Conservation (phyloP, 805 yeast species). For the Zygoascus flipseniorum region DNA sequence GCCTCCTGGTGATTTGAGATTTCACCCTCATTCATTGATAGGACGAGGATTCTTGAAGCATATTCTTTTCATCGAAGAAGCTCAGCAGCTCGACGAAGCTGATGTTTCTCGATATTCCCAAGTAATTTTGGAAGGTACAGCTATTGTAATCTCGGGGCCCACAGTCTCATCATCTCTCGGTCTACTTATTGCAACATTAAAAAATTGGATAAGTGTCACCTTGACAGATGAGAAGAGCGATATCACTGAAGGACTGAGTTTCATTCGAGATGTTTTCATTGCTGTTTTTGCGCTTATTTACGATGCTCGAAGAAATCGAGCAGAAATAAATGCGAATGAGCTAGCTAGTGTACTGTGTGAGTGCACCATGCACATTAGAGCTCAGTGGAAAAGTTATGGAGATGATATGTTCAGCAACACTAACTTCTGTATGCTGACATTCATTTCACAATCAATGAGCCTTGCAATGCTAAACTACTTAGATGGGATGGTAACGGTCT, state of each 20-base stretch:
- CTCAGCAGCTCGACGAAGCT: no score
- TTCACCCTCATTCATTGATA: not conserved
- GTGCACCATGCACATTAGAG: not conserved
- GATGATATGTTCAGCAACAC: not conserved
- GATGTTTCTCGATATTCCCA: no score
- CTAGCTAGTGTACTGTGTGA: not conserved
- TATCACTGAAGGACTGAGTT: not conserved
- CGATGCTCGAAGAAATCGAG: not conserved
- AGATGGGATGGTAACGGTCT: not conserved
- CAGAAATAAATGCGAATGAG: not conserved
- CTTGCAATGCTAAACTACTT: not conserved
- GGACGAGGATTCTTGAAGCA: not conserved
- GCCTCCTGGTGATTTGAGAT: slow-evolving; percentile 2
- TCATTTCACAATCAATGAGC: not conserved
- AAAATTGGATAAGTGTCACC: not conserved
- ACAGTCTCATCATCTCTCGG: not conserved
- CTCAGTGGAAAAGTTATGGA: not conserved
- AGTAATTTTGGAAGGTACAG: not conserved
- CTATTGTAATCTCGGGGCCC: not conserved
- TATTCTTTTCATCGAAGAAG: not conserved
- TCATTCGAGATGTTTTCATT: not conserved
- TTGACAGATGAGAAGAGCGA: not conserved
- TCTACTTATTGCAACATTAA: not conserved
- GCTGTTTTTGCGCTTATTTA: not conserved
- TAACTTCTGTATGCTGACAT: not conserved